A percentile compares a stretch with the other conserved stretches of the same genome.
phyloP scores from a whole-genome alignment of 805 yeast genomes.

The Kuraishia ogatae region DNA sequence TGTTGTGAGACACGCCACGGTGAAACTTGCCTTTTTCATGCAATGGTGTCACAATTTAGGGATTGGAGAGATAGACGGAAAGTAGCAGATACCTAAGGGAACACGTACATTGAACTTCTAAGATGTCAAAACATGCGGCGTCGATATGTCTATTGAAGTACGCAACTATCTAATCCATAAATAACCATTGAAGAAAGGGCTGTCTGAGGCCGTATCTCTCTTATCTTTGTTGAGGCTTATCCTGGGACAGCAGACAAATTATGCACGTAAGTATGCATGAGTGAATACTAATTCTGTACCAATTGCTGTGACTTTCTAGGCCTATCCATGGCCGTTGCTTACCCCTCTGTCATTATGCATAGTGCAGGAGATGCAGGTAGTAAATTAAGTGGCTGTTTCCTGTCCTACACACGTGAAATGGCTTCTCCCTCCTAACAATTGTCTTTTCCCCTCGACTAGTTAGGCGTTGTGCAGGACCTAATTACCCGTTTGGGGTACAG shows the following conservation, averaged over 20 bases:
- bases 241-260: background rate
- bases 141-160: too few relatives aligned
- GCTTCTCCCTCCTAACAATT: background rate
- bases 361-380: background rate
- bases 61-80: too few relatives aligned
- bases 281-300: background rate
- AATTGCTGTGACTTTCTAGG: too few relatives aligned
- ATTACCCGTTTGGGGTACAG: background rate
- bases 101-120: too few relatives aligned
- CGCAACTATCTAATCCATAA: too few relatives aligned
- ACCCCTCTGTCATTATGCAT: background rate
- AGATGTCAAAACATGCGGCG: too few relatives aligned
- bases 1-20: too few relatives aligned
- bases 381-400: background rate
- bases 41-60: too few relatives aligned
- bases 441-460: background rate
- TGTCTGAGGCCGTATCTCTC: background rate
- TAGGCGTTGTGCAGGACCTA: background rate
- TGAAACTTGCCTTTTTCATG: too few relatives aligned
- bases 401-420: background rate
- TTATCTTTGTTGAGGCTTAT: background rate
- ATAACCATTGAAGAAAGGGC: too few relatives aligned
- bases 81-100: too few relatives aligned
- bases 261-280: too few relatives aligned
- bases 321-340: background rate